phyloP scores from a whole-genome alignment of 2,329 filamentous ascomycete species.

The Aspergillus floridensis region DNA sequence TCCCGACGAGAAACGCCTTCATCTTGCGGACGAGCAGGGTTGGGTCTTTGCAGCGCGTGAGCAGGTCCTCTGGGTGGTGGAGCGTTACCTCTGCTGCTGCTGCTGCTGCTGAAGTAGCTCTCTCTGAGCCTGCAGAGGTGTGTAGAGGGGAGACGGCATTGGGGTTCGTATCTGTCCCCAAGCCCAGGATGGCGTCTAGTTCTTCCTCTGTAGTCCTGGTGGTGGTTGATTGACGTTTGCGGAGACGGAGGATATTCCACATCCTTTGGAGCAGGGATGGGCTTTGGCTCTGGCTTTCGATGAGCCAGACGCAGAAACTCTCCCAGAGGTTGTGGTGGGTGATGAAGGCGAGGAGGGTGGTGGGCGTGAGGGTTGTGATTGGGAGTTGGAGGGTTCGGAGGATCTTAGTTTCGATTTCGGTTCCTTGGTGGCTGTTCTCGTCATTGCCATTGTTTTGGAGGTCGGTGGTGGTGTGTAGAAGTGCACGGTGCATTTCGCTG shows the following conservation, averaged over 20 bases:
- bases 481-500: neutral
- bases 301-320: constrained; percentile 5
- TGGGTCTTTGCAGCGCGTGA: neutral
- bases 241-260: neutral
- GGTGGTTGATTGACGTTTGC: neutral
- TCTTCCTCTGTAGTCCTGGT: neutral
- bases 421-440: neutral
- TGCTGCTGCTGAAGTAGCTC: neutral
- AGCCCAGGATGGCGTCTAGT: neutral
- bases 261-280: neutral
- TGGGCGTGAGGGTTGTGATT: neutral
- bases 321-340: constrained; percentile 9
- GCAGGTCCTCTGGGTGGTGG: neutral
- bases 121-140: neutral
- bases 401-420: neutral
- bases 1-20: neutral
- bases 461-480: neutral
- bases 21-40: neutral
- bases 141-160: too few relatives aligned
- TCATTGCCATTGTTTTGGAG: neutral
- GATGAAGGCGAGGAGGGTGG: constrained; percentile 6
- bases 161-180: neutral
- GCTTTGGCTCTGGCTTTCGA: neutral
- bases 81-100: neutral
- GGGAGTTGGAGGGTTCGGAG: neutral